These are phyloP conservation scores for Fusarium multiceps DNA, from an alignment of 2,329 filamentous ascomycete species.

Conservation along the genomic window DNA sequence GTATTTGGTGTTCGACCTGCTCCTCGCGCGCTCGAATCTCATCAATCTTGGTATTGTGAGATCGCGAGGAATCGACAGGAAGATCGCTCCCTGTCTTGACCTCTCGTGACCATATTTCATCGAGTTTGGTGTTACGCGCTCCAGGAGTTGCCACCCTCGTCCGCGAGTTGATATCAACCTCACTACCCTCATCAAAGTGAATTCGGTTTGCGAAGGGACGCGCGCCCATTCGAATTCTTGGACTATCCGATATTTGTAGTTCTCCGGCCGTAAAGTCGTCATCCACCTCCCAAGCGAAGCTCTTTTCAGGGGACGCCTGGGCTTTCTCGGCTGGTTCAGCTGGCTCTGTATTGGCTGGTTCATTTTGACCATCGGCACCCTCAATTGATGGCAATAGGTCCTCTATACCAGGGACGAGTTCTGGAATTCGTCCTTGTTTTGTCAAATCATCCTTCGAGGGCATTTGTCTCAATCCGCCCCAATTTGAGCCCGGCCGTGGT, in stretches of 20 bases:
- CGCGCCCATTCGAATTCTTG: slow-evolving; percentile 58
- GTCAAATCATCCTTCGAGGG: slow-evolving; percentile 43
- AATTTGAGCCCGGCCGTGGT: slow-evolving; percentile 19
- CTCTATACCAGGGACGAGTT: slow-evolving; percentile 54
- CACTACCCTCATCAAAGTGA: slow-evolving; percentile 48
- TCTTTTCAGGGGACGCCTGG: slow-evolving; percentile 60
- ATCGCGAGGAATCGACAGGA: slow-evolving; percentile 31
- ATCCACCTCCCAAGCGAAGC: slow-evolving; percentile 67
- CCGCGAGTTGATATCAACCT: slow-evolving; percentile 46
- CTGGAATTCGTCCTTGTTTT: slow-evolving; percentile 50
- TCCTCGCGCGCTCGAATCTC: slow-evolving; percentile 53
- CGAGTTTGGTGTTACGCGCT: slow-evolving; percentile 57
- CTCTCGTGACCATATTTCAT: slow-evolving; percentile 58
- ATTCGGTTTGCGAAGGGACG: slow-evolving; percentile 53
- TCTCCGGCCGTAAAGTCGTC: slow-evolving; percentile 68
- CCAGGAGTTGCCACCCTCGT: slow-evolving; percentile 46
- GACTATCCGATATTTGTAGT: slow-evolving; percentile 66
- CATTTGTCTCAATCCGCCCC: slow-evolving; percentile 27
- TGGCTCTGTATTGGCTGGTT: neutral
- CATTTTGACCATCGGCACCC: slow-evolving; percentile 12
- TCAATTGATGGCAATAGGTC: slow-evolving; percentile 53
- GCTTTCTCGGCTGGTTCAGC: neutral
- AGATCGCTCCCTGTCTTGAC: slow-evolving; percentile 49
- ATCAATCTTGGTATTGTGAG: slow-evolving; percentile 50
- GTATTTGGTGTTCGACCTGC: slow-evolving; percentile 48